phyloP scores from a whole-genome alignment of 106 monocot species.

The Alisma plantagoaquatica region DNA sequence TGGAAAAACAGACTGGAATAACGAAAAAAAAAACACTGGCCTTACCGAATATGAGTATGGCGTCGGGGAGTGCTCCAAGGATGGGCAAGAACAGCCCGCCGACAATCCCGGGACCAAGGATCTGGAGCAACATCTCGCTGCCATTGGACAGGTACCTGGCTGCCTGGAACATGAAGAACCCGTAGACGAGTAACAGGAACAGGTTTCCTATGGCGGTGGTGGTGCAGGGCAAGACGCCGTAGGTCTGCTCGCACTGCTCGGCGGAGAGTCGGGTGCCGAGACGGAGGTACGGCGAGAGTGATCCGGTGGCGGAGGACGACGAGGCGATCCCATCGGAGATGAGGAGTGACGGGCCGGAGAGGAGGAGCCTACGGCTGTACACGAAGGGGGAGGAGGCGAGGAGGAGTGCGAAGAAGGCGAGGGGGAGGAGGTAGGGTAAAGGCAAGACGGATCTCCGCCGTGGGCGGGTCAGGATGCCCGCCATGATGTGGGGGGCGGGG shows the following conservation, averaged over 20 bases:
- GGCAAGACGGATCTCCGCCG: too few relatives aligned
- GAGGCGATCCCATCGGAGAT: too few relatives aligned
- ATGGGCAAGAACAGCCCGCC: slow-evolving; percentile 81
- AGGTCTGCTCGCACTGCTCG: slow-evolving; percentile 61
- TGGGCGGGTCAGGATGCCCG: too few relatives aligned
- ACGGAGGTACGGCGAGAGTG: too few relatives aligned
- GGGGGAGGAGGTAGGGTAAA: too few relatives aligned
- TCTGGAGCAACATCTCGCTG: slow-evolving; percentile 72
- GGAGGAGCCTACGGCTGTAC: too few relatives aligned
- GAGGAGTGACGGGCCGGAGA: too few relatives aligned
- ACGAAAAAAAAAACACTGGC: neutral
- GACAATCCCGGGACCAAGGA: slow-evolving; percentile 82
- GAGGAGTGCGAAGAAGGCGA: too few relatives aligned
- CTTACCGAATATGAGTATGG: slow-evolving; percentile 71
- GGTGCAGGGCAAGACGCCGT: slow-evolving; percentile 83
- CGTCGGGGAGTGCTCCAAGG: slow-evolving; percentile 78
- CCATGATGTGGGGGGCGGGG: too few relatives aligned
- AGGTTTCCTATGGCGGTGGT: slow-evolving; percentile 54
- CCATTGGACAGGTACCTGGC: slow-evolving; percentile 70
- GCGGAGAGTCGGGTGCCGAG: too few relatives aligned
- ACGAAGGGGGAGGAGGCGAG: too few relatives aligned
- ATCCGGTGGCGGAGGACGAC: too few relatives aligned
- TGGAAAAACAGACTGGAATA: neutral
- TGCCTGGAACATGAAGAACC: slow-evolving; percentile 78
- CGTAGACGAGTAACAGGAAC: slow-evolving; percentile 62